Evolutionary conservation across 2,329 filamentous ascomycete species (phyloP).

Genomic region (Elsinoe perseae): DNA sequence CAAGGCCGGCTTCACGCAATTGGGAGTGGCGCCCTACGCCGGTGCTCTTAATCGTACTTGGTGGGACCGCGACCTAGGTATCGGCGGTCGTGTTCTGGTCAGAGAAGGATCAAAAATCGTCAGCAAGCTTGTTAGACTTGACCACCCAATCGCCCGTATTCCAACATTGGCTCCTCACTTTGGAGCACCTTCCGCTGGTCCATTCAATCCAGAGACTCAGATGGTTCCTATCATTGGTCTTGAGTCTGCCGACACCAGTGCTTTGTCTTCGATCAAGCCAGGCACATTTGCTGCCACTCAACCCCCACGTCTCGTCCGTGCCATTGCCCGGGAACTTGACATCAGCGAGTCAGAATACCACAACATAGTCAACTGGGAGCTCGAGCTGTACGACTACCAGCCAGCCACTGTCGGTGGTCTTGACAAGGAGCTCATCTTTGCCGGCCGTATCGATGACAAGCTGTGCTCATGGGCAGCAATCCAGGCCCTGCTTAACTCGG

Average conservation of each 20-base stretch:
- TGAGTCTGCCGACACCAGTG: slow-evolving; percentile 55
- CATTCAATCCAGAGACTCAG: slow-evolving; percentile 81
- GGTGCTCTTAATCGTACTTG: slow-evolving; percentile 81
- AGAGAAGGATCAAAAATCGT: slow-evolving; percentile 72
- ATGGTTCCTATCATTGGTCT: slow-evolving; percentile 91
- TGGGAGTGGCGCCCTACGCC: slow-evolving; percentile 88
- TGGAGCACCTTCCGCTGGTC: slow-evolving; percentile 58
- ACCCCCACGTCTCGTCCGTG: slow-evolving; percentile 73
- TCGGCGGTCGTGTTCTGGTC: slow-evolving; percentile 83
- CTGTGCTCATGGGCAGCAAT: slow-evolving; percentile 91
- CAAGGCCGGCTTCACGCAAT: slow-evolving; percentile 77
- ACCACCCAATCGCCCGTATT: slow-evolving; percentile 88
- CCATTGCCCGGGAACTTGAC: slow-evolving; percentile 71
- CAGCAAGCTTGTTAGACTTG: slow-evolving; percentile 77
- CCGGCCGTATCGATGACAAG: slow-evolving; percentile 93
- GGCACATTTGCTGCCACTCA: slow-evolving; percentile 76
- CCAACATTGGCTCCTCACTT: slow-evolving; percentile 93
- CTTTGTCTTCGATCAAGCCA: slow-evolving; percentile 23
- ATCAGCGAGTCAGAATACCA: slow-evolving; percentile 53
- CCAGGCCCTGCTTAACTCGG: slow-evolving; percentile 60
- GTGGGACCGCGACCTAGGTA: slow-evolving; percentile 93
- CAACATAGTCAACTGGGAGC: slow-evolving; percentile 88
- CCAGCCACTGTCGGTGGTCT: slow-evolving; percentile 76
- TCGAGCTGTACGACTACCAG: slow-evolving; percentile 88
- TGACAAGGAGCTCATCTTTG: slow-evolving; percentile 90